Base-by-base conservation (phyloP, 371 early-diverging fungal genomes). In the Blastocladiella emersonii region DNA sequence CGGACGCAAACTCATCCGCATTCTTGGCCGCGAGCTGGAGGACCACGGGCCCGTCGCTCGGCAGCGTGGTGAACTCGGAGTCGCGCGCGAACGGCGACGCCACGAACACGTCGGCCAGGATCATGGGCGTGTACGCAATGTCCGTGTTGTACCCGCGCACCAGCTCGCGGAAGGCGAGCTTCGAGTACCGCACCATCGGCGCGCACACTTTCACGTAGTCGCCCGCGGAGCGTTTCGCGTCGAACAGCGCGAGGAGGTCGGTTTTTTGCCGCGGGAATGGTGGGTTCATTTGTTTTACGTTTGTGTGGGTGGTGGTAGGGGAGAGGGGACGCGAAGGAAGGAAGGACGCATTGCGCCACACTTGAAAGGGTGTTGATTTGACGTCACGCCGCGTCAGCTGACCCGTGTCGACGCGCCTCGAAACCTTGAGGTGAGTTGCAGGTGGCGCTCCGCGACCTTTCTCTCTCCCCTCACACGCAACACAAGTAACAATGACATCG, bases 121-220 rank as follows among this genome's bases (percentile, higher is more conserved):
- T 94, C 98, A 98, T 98, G 35, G 98, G 98, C 0, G 98, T 96
- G 68, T 92, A 98, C 0, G 86, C 85, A n/a, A 98, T 75, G 72
- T 97, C 92, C 34, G 88, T 87, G 63, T 87, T 89, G 81, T 95
- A 96, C 57, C 84, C 79, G 63, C 91, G 76, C 44, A 93, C 84
- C 1, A 96, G 74, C 62, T 90, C 88, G 64, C 98, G 81, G 68
- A 94, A 98, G 0, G 97, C 90, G 7, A 92, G 76, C 66, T 95
- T 97, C 65, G 92, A 92, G 71, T 97, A 94, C 41, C 95, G 81
- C n/a, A 95, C 95, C 97, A 44, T 44, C 45, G 45, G 45, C 19
- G 45, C 45, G 21, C 45, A 44, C 21, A 44, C 45, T 8, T 8
- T 44, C 19, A 21, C 45, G 45, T 44, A 44, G 3, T 21, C 21